Base-by-base conservation (phyloP, 108 stramenopile species). In the Nitzschia palea region DNA sequence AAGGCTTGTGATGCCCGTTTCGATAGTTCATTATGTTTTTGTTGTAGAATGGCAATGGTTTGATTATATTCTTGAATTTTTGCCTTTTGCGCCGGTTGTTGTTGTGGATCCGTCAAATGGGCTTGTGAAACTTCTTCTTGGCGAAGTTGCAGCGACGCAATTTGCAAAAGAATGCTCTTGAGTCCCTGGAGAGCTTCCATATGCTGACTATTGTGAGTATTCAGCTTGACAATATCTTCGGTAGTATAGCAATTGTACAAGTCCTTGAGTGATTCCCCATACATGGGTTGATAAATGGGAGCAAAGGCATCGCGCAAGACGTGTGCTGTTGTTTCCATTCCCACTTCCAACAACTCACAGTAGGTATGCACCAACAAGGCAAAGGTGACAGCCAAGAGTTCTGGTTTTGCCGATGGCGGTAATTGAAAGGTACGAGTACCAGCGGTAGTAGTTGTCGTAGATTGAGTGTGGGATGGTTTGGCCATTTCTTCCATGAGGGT, bases 291-390 rank as follows among this genome's bases (percentile, higher is more conserved):
- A 70, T 92, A 92, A 3, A 95, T 57, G 20, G 89, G 83, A 54
- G 73, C 70, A 61, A 89, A 95, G 23, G 94, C 86, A 25, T 80
- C 76, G 5, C 91, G 72, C 14, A 95, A 68, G 3, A 82, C 74
- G 28, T 72, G 76, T 8, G 94, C 90, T 6, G 87, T 90, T 23
- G 76, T 65, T 53, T 89, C 87, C 80, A 95, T 78, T n/a, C 83
- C 84, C 29, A 83, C 84, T 54, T 91, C 84, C 28, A 92, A 72
- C 52, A 95, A 69, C 59, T 95, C 89, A 53, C 90, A 90, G 70
- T 95, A 91, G 34, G 94, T 90, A 47, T 95, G 90, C 9, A 91
- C 90, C 73, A 91, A 68, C 44, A 91, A 68, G 42, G 94, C 82
- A 79, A 95, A 95, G 42, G 87, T 77, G 22, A 95, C 86, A n/a